A percentile compares a stretch with the other conserved stretches of the same genome.
These are phyloP conservation scores for Mycoemilia scoparia DNA, from an alignment of 192 early-diverging fungal species.

Conservation along the genomic window DNA sequence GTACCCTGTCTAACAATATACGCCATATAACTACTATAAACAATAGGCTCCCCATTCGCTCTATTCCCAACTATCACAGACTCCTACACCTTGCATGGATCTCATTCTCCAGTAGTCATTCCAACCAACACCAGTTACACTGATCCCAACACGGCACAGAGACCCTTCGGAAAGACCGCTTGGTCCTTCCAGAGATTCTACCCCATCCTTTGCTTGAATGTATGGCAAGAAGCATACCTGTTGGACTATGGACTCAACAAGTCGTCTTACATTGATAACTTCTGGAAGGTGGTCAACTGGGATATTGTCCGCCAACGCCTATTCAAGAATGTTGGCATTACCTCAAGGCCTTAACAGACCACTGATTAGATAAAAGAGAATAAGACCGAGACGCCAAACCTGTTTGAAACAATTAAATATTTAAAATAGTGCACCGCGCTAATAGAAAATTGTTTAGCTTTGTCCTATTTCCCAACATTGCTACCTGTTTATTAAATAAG, in stretches of 20 bases:
- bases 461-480: no score
- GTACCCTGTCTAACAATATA: no score
- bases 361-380: no score
- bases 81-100: conserved; percentile 3
- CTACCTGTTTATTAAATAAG: no score
- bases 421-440: no score
- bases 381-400: no score
- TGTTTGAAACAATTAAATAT: no score
- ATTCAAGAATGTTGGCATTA: no score
- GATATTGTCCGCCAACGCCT: conserved; percentile 21
- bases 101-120: conserved; percentile 12
- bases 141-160: conserved; percentile 3
- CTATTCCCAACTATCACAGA: conserved; percentile 7
- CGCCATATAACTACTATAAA: no score
- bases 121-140: background rate
- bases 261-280: conserved; percentile 17
- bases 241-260: conserved; percentile 25
- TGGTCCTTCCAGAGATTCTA: background rate
- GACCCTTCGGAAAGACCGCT: conserved; percentile 10
- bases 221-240: conserved; percentile 32
- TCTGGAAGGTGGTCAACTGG: conserved; percentile 31
- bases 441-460: no score
- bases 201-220: conserved; percentile 26
- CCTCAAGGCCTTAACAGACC: no score
- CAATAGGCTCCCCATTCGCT: conserved; percentile 23